Evolutionary conservation across 2,329 filamentous ascomycete species (phyloP).

Genomic region (Fusarium sulawesiense): DNA sequence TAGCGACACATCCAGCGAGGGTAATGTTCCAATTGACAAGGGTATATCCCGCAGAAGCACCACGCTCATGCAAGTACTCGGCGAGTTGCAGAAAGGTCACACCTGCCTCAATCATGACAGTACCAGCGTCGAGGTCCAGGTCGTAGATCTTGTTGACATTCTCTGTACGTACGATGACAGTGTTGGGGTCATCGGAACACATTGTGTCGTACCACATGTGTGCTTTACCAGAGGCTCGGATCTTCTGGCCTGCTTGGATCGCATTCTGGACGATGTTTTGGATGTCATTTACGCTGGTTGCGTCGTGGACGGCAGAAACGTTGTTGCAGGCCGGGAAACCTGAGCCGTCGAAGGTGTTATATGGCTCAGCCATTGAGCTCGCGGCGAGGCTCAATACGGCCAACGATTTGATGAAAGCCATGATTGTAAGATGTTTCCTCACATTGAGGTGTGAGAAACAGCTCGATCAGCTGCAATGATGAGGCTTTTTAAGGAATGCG

Average conservation of each 20-base stretch:
- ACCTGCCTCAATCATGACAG: slow-evolving; percentile 6
- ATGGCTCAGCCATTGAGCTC: not conserved
- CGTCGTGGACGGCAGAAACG: not conserved
- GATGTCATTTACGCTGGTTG: slow-evolving; percentile 6
- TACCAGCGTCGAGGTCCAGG: not conserved
- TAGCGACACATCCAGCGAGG: not conserved
- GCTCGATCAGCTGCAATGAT: too few species aligned
- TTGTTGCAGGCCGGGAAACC: slow-evolving; percentile 10
- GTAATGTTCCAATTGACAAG: slow-evolving; percentile 20
- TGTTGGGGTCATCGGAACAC: not conserved
- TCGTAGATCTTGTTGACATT: slow-evolving; percentile 5
- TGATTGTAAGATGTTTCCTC: not conserved
- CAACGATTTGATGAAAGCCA: not conserved
- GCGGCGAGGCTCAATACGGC: not conserved
- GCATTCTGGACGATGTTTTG: not conserved
- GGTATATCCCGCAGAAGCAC: not conserved
- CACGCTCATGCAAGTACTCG: not conserved
- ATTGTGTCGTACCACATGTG: slow-evolving; percentile 23
- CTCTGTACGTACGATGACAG: slow-evolving; percentile 9
- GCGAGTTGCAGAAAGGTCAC: slow-evolving; percentile 1
- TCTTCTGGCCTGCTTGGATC: not conserved
- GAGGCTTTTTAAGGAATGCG: not conserved
- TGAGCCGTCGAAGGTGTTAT: slow-evolving; percentile 5
- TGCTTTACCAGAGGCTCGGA: not conserved
- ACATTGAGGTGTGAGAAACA: too few species aligned